Percentiles rank a stretch among this genome's conserved stretches.
Conservation (phyloP, 2,329 filamentous ascomycete genomes). For the Incumbomyces delicatus region DNA sequence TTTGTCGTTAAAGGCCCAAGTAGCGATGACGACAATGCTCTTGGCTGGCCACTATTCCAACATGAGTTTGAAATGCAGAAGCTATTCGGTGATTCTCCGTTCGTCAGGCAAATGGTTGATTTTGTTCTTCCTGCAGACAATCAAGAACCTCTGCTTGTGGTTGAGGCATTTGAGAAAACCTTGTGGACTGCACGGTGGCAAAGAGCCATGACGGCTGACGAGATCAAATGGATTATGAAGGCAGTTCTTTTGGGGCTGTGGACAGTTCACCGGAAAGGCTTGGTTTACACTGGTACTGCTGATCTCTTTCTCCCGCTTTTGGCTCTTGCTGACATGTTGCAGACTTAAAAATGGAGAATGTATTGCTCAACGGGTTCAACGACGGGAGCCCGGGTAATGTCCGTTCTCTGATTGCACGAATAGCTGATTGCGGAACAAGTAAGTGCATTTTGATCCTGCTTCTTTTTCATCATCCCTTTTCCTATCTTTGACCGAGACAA, state of each 20-base stretch:
- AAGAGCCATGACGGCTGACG: background rate
- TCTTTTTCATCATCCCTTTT: no score
- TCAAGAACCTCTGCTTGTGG: background rate
- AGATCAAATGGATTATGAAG: conserved; percentile 8
- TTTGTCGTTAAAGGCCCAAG: conserved; percentile 3
- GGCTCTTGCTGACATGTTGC: background rate
- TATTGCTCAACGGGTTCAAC: background rate
- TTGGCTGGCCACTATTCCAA: conserved; percentile 7
- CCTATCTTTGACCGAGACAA: no score
- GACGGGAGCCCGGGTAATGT: background rate
- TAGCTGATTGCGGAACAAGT: no score
- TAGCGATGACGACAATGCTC: background rate
- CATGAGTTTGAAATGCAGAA: conserved; percentile 7
- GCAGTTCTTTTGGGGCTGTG: background rate
- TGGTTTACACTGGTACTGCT: conserved; percentile 5
- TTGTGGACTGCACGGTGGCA: conserved; percentile 1
- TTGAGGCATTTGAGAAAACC: background rate
- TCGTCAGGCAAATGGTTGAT: conserved; percentile 4
- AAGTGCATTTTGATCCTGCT: no score
- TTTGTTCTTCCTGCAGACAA: background rate
- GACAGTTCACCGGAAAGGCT: conserved; percentile 4
- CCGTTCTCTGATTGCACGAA: no score
- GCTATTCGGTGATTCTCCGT: background rate
- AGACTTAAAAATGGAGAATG: conserved; percentile 9
- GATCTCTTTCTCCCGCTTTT: background rate